Percentiles rank a stretch among this genome's conserved stretches.
These are phyloP conservation scores for Xylaria cubensis DNA, from an alignment of 495 filamentous ascomycete species.

Conservation along the genomic window DNA sequence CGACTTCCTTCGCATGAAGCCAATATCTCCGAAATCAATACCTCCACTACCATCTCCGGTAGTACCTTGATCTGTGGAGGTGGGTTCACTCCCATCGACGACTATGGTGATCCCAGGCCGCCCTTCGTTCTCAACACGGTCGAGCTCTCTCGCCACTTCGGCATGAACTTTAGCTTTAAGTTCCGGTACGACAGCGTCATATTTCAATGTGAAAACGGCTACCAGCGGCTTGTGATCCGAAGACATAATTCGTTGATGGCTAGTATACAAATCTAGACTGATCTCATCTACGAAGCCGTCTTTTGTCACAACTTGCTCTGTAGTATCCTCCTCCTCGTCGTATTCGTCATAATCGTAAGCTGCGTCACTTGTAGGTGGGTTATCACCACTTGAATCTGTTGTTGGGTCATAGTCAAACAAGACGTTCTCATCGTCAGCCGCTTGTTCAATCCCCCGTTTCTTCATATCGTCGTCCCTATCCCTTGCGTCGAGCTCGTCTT, in stretches of 20 bases:
- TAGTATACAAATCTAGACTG: slow-evolving; percentile 75
- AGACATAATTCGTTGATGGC: slow-evolving; percentile 85
- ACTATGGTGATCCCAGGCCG: slow-evolving; percentile 85
- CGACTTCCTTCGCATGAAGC: slow-evolving; percentile 67
- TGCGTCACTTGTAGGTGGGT: slow-evolving; percentile 42
- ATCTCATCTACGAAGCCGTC: slow-evolving; percentile 69
- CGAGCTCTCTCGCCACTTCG: slow-evolving; percentile 86
- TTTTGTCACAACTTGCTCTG: slow-evolving; percentile 55
- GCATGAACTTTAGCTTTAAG: slow-evolving; percentile 82
- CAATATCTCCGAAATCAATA: slow-evolving; percentile 77
- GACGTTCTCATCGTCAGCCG: slow-evolving; percentile 78
- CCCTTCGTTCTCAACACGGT: slow-evolving; percentile 91
- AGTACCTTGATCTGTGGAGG: slow-evolving; percentile 26
- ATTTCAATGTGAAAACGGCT: slow-evolving; percentile 79
- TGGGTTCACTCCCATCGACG: slow-evolving; percentile 62
- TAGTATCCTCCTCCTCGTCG: slow-evolving; percentile 54
- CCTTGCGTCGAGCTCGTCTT: slow-evolving; percentile 69
- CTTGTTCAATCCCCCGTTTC: slow-evolving; percentile 74
- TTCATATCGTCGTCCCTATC: slow-evolving; percentile 87
- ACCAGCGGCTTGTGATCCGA: slow-evolving; percentile 95
- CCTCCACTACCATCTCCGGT: slow-evolving; percentile 51
- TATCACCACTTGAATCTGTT: slow-evolving; percentile 61
- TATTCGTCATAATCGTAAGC: slow-evolving; percentile 68
- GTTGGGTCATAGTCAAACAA: slow-evolving; percentile 92
- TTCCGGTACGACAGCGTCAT: slow-evolving; percentile 82